These are phyloP conservation scores for Cicer pinnatifidum DNA, from an alignment of 306 rosid genomes.

Conservation along the genomic window DNA sequence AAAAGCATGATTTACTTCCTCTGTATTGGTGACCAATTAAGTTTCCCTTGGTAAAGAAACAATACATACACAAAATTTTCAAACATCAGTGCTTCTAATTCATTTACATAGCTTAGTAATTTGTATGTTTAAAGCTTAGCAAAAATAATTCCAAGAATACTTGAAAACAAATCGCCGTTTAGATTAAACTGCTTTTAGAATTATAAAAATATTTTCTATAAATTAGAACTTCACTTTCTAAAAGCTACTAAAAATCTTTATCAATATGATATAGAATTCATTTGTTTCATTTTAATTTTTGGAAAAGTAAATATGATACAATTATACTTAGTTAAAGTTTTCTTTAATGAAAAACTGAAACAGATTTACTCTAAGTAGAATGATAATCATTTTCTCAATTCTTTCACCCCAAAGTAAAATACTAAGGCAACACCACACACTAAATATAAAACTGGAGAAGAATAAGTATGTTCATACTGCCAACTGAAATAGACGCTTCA, in stretches of 20 bases:
- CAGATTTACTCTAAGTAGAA: not conserved
- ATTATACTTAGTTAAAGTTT: not conserved
- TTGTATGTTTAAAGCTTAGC: no score
- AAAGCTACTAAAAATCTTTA: not conserved
- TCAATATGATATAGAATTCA: not conserved
- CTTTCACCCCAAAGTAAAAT: not conserved
- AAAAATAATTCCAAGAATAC: no score
- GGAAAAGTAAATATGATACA: no score
- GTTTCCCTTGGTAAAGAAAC: no score
- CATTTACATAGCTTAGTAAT: no score
- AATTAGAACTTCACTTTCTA: not conserved
- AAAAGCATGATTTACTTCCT: no score
- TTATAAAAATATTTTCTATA: not conserved
- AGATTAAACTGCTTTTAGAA: no score
- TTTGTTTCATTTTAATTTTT: not conserved
- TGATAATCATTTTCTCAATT: not conserved
- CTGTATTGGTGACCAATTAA: no score
- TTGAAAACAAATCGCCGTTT: no score
- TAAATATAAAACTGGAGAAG: slow-evolving; percentile 4
- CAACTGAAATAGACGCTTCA: no score
- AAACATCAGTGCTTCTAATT: no score
- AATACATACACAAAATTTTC: no score
- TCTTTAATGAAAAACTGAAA: not conserved
- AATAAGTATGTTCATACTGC: not conserved
- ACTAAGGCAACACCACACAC: not conserved